phyloP scores from a whole-genome alignment of 345 rosid species.

The Populus davidiana region DNA sequence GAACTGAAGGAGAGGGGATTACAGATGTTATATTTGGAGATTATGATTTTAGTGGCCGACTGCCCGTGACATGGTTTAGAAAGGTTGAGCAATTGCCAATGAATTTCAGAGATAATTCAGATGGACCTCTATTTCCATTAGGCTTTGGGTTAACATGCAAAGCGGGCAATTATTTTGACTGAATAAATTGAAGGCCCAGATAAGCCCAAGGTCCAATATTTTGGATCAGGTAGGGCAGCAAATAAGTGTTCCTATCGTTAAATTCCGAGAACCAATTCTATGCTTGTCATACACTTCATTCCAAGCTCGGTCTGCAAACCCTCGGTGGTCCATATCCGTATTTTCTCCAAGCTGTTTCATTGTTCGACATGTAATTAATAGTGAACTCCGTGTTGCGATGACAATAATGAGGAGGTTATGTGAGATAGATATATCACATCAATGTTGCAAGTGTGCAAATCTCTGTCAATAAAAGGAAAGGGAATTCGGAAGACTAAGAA shows the following conservation, averaged over 20 bases:
- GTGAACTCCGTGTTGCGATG: neutral
- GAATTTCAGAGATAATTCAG: slow-evolving; percentile 38
- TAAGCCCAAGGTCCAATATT: slow-evolving; percentile 3
- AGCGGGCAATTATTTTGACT: slow-evolving; percentile 4
- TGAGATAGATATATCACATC: slow-evolving; percentile 1
- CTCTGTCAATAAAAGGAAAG: neutral
- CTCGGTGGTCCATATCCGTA: neutral
- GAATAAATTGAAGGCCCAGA: slow-evolving; percentile 15
- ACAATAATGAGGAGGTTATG: neutral
- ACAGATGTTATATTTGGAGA: slow-evolving; percentile 69
- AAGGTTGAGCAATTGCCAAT: slow-evolving; percentile 49
- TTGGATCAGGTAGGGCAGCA: neutral
- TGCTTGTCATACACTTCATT: neutral
- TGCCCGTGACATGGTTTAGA: slow-evolving; percentile 81
- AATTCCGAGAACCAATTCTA: neutral
- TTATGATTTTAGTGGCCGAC: slow-evolving; percentile 49
- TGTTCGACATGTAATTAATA: neutral
- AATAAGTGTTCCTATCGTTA: neutral
- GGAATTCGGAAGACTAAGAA: neutral
- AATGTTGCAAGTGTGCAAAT: neutral
- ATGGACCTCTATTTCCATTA: slow-evolving; percentile 61
- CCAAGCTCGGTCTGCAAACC: neutral
- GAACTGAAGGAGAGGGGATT: slow-evolving; percentile 70
- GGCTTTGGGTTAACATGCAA: slow-evolving; percentile 56
- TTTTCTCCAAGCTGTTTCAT: neutral